Base-by-base conservation (phyloP, 31 red algal genomes). In the Asparagopsis taxiformis region DNA sequence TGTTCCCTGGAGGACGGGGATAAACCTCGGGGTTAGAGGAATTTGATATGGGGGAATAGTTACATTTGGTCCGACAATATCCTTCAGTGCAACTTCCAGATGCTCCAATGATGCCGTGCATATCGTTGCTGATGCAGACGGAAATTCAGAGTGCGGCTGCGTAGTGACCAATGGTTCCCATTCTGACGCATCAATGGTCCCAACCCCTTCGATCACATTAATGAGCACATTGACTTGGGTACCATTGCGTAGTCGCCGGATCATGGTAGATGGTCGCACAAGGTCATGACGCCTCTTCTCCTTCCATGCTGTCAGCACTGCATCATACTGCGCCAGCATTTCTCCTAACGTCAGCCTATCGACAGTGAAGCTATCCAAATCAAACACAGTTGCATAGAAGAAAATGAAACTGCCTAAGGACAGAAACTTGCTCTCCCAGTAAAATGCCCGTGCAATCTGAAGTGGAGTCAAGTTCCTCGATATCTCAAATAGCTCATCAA, bases 341-440 rank as follows among this genome's bases (percentile, higher is more conserved):
- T 75, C 70, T 26, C 70, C 55, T 34, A 75, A 51, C 1, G 31
- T 55, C 31, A 75, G 7, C 37, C 33, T 20, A 34, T n/a, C n/a
- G n/a, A n/a, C n/a, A n/a, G n/a, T n/a, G n/a, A n/a, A n/a, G n/a
- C n/a, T n/a, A n/a, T n/a, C 30, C 13, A 82, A 72, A 13, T 25
- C 36, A 13, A 44, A 60, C 3, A 23, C 37, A 17, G 7, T 7
- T 9, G 16, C 25, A 24, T 71, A 82, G 35, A 62, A 63, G 7
- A 10, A 33, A 31, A 70, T 23, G 10, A 82, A 28, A 26, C 8
- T 58, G 1, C 65, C 78, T 10, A 64, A 30, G 0, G 78, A 82
- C 7, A 55, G 26, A 51, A 82, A 64, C 25, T 82, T 82, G 29
- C 54, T 59, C 4, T 82, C 56, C 78, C 78, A 82, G 28, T 50